Base-by-base conservation (phyloP, 352 stramenopile species). In the Globisporangium recalcitrans region DNA sequence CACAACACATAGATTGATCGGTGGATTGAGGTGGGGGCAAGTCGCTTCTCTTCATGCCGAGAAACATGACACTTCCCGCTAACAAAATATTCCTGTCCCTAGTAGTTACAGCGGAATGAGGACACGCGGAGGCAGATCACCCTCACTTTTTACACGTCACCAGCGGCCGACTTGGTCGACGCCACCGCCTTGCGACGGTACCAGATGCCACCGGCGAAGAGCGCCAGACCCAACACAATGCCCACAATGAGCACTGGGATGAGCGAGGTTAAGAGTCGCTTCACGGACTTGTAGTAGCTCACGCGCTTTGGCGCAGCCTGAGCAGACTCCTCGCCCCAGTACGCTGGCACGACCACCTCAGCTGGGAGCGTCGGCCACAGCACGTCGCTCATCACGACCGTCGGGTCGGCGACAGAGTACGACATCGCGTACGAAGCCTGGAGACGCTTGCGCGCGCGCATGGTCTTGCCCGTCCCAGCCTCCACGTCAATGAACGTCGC, bases 391-490 rank as follows among this genome's bases (percentile, higher is more conserved):
- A 91, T 88, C 55, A 72, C 73, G 1, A 63, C 61, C 34, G 71
- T 70, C 24, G 57, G 24, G n/a, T 76, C 71, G 29, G 63, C 59
- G 24, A 67, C 53, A 31, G 74, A 75, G 36, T 70, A 55, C 36
- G 74, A 71, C 24, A 90, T 46, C 26, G 79, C 79, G 67, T 88
- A 88, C 40, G 76, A 82, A 22, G 79, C 82, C 74, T 77, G 71
- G 24, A 91, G 64, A 2, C 82, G 79, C 80, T 91, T 91, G 68
- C 60, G 70, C 14, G 80, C 80, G 24, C 66, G 67, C 82, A 91
- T 87, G 34, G 80, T 79, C 72, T 85, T 85, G 52, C 82, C 82
- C 34, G 80, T 87, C n/a, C 73, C 77, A 16, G 80, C 68, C 61
- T 91, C 82, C 1, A 91, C 65, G 68, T 91, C 80, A 19, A 90